Conservation (phyloP, 1,139 yeast species). For the Blastobotrys buckinghamii region DNA sequence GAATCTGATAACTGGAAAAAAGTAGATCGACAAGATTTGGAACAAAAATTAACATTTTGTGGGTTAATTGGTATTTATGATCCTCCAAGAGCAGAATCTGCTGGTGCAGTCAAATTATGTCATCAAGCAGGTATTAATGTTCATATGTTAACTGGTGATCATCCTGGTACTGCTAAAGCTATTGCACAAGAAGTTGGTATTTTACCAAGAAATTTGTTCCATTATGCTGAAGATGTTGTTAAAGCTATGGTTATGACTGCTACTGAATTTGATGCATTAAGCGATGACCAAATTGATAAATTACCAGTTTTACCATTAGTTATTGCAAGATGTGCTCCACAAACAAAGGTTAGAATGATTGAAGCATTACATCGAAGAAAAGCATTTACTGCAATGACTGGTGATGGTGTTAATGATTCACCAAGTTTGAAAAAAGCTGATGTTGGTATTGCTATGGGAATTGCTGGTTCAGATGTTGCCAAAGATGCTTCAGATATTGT, state of each 20-base stretch:
- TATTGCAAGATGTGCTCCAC: slow-evolving; percentile 96
- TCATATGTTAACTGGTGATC: slow-evolving; percentile 96
- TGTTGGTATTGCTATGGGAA: slow-evolving; percentile 97
- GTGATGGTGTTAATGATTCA: slow-evolving; percentile 98
- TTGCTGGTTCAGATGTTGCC: slow-evolving; percentile 94
- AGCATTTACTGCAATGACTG: slow-evolving; percentile 98
- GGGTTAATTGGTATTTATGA: slow-evolving; percentile 94
- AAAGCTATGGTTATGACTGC: slow-evolving; percentile 74
- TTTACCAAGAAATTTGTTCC: slow-evolving; percentile 69
- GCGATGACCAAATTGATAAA: slow-evolving; percentile 56
- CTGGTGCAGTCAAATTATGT: slow-evolving; percentile 61
- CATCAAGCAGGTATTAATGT: slow-evolving; percentile 92
- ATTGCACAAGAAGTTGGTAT: slow-evolving; percentile 92
- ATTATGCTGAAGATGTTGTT: slow-evolving; percentile 56
- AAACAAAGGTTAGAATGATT: slow-evolving; percentile 87
- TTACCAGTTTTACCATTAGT: slow-evolving; percentile 73
- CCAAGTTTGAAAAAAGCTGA: slow-evolving; percentile 96
- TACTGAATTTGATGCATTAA: slow-evolving; percentile 65
- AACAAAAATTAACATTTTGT: slow-evolving; percentile 54
- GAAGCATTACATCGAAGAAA: slow-evolving; percentile 89
- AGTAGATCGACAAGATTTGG: slow-evolving; percentile 30
- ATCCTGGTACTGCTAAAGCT: slow-evolving; percentile 84
- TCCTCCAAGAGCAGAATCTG: slow-evolving; percentile 88
- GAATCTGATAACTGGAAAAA: slow-evolving; percentile 17
- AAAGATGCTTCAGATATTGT: slow-evolving; percentile 99